Percentiles rank a stretch among this genome's conserved stretches.
These are phyloP conservation scores for Ceratocystis smalleyi DNA, from an alignment of 2,329 filamentous ascomycete genomes.

Conservation along the genomic window DNA sequence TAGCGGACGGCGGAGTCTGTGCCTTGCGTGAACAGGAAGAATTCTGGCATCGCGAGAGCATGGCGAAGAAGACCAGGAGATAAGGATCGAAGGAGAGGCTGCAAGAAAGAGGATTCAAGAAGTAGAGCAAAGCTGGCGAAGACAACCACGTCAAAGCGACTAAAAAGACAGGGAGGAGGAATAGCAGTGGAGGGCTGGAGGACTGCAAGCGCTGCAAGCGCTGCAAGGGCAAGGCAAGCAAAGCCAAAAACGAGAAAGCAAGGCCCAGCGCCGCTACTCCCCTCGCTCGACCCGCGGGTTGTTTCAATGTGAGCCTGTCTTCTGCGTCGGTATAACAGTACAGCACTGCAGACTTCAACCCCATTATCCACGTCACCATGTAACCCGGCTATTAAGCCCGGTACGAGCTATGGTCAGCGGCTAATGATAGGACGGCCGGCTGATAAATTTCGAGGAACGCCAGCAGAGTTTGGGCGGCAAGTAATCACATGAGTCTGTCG, in stretches of 20 bases:
- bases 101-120: background rate
- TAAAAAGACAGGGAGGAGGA: background rate
- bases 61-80: background rate
- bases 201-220: background rate
- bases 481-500: background rate
- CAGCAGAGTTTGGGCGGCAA: background rate
- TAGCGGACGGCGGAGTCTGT: slow-evolving; percentile 39
- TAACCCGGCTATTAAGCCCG: background rate
- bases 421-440: background rate
- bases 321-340: background rate
- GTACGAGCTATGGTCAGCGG: background rate
- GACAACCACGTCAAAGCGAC: background rate
- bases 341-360: background rate
- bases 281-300: background rate
- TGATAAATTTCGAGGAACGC: background rate
- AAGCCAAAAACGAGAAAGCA: no score
- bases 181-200: background rate
- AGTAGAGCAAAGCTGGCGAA: background rate
- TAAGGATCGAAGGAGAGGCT: background rate
- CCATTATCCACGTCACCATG: background rate
- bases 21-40: slow-evolving; percentile 54
- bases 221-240: background rate
- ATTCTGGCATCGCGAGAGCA: slow-evolving; percentile 37
- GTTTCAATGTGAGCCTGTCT: background rate
- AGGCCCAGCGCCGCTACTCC: no score